Evolutionary conservation across 257 asterid genomes (phyloP).

Genomic region (Paraleonurus japonicus): DNA sequence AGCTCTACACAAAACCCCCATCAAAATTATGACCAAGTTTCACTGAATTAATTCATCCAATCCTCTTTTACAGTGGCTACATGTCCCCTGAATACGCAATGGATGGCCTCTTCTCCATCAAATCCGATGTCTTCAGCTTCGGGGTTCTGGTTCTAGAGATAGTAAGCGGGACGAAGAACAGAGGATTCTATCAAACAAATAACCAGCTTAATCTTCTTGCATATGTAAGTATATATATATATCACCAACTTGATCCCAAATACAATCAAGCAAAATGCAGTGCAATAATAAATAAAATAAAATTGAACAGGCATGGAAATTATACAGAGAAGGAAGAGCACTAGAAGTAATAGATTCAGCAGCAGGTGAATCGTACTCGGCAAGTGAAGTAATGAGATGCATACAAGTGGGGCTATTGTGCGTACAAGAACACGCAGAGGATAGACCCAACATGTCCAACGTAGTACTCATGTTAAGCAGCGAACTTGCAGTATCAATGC

Average conservation of each 20-base stretch:
- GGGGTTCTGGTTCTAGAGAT: constrained; percentile 78
- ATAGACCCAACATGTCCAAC: constrained; percentile 67
- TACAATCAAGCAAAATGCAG: neutral
- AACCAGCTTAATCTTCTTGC: constrained; percentile 70
- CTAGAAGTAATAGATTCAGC: constrained; percentile 51
- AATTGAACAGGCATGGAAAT: constrained; percentile 56
- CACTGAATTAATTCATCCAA: neutral
- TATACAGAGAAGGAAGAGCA: constrained; percentile 55
- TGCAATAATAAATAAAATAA: neutral
- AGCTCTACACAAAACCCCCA: neutral
- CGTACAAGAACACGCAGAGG: constrained; percentile 73
- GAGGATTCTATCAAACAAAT: constrained; percentile 69
- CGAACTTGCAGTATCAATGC: constrained; percentile 40
- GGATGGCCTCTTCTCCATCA: constrained; percentile 77
- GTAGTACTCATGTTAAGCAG: constrained; percentile 61
- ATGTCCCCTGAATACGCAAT: constrained; percentile 87
- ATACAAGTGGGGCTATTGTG: constrained; percentile 70
- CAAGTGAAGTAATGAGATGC: constrained; percentile 60
- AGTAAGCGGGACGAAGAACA: constrained; percentile 60
- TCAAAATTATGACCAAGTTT: neutral
- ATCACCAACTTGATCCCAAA: neutral
- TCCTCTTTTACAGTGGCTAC: constrained; percentile 54
- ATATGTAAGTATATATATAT: constrained; percentile 41
- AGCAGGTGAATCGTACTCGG: constrained; percentile 36
- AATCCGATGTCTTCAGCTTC: constrained; percentile 73